Base-by-base conservation (phyloP, 1,284 basidiomycete species). In the Tylopilus orsonianus region DNA sequence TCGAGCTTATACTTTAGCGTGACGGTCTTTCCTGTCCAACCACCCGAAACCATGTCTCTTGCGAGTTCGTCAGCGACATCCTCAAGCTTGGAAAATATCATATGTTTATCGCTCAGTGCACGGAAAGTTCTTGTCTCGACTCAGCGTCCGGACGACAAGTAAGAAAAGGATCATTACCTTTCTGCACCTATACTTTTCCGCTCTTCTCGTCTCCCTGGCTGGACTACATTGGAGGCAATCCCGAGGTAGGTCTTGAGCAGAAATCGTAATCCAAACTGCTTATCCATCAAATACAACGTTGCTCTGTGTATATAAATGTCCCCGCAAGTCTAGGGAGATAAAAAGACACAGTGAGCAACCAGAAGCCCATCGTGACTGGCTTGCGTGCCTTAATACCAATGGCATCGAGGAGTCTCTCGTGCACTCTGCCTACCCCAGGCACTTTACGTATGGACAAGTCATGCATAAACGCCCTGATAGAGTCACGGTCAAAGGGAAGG, bases 111-210 rank as follows among this genome's bases (percentile, higher is more conserved):
- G 14, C 71, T 74, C 44, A 91, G 71, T 2, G 90, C 74, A 24
- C 75, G 71, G 63, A 94, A 94, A 3, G 92, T 94, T 48, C 90
- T 93, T 44, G 38, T 27, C 32, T n/a, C 20, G 5, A 43, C 36
- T 48, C 24, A 48, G 38, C 27, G 4, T 38, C 41, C 9, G 16
- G 4, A 41, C 14, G 35, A 26, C 30, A 5, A 5, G 19, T 7
- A 20, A 34, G 20, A 2, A 30, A 45, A 16, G 40, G 9, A 42
- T 16, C 20, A 64, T 41, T 57, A 91, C 89, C 88, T 75, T 71
- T 97, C 94, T 16, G 87, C 82, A 2, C 94, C 93, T 30, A 97
- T 90, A 53, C 90, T 93, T 71, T 94, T 96, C 38, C 89, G 74
- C 60, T 90, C 87, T 56, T 90, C 89, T 51, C 92, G 74, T 53